phyloP scores from a whole-genome alignment of 345 rosid species.

The Erodium maritimum region DNA sequence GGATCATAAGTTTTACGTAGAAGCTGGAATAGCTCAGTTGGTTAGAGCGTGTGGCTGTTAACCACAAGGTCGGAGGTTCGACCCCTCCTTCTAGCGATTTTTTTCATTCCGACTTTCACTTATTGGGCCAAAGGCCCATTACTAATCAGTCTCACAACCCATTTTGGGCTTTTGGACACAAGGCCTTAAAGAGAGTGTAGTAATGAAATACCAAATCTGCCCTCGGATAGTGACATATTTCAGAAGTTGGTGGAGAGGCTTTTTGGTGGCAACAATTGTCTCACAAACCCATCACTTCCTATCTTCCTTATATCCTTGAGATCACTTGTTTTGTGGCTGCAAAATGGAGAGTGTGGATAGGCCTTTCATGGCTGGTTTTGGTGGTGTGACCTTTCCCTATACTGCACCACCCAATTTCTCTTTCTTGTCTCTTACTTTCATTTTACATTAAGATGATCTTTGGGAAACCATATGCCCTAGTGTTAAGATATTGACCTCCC shows the following conservation, averaged over 20 bases:
- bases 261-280: slow-evolving; percentile 9
- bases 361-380: slow-evolving; percentile 16
- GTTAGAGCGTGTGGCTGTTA: slow-evolving; percentile 63
- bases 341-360: slow-evolving; percentile 16
- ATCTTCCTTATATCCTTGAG: slow-evolving; percentile 1
- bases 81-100: slow-evolving; percentile 45
- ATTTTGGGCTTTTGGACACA: too few species aligned
- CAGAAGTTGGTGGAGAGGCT: slow-evolving; percentile 1
- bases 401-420: not conserved
- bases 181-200: too few species aligned
- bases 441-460: too few species aligned
- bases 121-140: not conserved
- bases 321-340: slow-evolving; percentile 9
- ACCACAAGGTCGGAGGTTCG: slow-evolving; percentile 68
- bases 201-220: too few species aligned
- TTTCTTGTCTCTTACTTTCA: not conserved
- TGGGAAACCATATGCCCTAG: too few species aligned
- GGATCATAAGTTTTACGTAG: too few species aligned
- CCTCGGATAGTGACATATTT: slow-evolving; percentile 1
- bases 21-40: slow-evolving; percentile 54
- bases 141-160: too few species aligned
- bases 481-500: too few species aligned
- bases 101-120: too few species aligned
- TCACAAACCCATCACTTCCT: slow-evolving; percentile 3
- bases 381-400: not conserved